Conservation (phyloP, 2,329 filamentous ascomycete genomes). For the Ophiostoma tasmaniense region DNA sequence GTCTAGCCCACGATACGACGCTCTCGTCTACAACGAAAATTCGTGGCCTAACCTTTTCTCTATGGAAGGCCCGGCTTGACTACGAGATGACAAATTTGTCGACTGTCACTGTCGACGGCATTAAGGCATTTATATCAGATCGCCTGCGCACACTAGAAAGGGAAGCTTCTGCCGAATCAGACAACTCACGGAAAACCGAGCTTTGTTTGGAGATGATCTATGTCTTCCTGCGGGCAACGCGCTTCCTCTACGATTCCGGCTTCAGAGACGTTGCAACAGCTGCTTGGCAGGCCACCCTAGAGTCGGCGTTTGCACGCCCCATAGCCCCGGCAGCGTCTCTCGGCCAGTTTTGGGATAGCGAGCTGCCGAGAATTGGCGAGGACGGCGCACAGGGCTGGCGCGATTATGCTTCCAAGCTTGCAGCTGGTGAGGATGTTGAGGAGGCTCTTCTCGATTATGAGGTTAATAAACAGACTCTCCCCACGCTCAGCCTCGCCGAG, state of each 20-base stretch:
- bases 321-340: constrained; percentile 13
- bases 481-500: constrained; percentile 9
- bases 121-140: constrained; percentile 50
- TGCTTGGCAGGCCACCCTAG: constrained; percentile 75
- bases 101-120: constrained; percentile 58
- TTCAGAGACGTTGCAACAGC: constrained; percentile 69
- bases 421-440: constrained; percentile 24
- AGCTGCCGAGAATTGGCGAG: constrained; percentile 72
- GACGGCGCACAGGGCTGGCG: constrained; percentile 61
- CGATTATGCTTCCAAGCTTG: constrained; percentile 31
- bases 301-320: constrained; percentile 59
- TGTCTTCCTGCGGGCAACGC: constrained; percentile 64
- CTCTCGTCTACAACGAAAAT: background rate
- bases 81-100: constrained; percentile 61
- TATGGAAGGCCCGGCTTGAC: constrained; percentile 70
- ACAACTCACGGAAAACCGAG: constrained; percentile 15
- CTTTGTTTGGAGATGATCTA: constrained; percentile 47
- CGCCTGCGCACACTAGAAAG: constrained; percentile 40
- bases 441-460: constrained; percentile 7
- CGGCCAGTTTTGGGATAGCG: constrained; percentile 75
- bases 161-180: constrained; percentile 9
- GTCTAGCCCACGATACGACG: constrained; percentile 29
- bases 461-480: constrained; percentile 8
- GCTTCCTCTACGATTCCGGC: constrained; percentile 67
- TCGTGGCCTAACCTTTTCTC: constrained; percentile 46